Base-by-base conservation (phyloP, 2,329 filamentous ascomycete genomes). In the Epichloe festucae region DNA sequence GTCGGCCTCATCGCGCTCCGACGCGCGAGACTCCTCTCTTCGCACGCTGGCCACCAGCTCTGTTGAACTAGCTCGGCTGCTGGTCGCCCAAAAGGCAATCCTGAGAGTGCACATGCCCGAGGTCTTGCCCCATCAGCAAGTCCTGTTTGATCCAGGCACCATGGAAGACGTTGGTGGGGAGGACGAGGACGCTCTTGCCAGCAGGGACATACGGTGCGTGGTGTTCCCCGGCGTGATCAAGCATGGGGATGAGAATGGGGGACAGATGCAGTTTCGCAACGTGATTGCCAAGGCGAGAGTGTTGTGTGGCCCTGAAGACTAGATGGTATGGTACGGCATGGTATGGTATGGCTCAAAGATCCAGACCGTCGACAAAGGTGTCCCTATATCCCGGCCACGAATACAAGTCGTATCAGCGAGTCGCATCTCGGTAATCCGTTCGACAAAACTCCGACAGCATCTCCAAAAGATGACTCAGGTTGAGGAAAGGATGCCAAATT, bases 81-180 rank as follows among this genome's bases (percentile, higher is more conserved):
- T 84, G 43, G 72, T 72, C 27, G 74, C 77, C 35, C 80, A 84
- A 59, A 80, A 77, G 59, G 80, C 80, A 48, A 69, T 75, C 12
- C 76, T 83, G 58, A 69, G 68, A 19, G 70, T 81, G 31, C 66
- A 70, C 54, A 79, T 82, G 76, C 79, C 79, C 21, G 63, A 66
- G 39, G 67, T 77, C 23, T 60, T 72, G 53, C 72, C 76, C 4
- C 74, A 80, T 58, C 77, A 81, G 59, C 68, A 66, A 53, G 69
- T 73, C 3, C 62, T 74, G 48, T 86, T 85, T 59, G 78, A 84
- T 58, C 53, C 69, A 1, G 68, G 70, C 27, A 76, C 67, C 3
- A 86, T 86, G 82, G 82, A 85, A 58, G 81, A 85, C 58, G 72
- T 84, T 45, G 77, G 80, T 38, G 79, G 79, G 15, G 77, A 79